A percentile compares a stretch with the other conserved stretches of the same genome.
phyloP scores from a whole-genome alignment of 495 filamentous ascomycete genomes.

The Apodospora peruviana region DNA sequence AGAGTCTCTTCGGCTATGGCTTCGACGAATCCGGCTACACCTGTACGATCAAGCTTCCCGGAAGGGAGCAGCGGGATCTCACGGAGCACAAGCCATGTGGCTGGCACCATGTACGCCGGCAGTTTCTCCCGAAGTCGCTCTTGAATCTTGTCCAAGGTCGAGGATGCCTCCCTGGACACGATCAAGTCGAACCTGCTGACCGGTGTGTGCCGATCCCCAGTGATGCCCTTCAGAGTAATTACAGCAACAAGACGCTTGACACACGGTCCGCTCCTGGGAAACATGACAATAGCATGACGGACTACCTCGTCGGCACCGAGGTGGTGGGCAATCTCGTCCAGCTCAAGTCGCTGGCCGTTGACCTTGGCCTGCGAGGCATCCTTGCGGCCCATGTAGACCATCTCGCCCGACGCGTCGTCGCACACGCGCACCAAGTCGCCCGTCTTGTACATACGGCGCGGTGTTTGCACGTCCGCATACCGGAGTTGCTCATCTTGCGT shows the following conservation, averaged over 20 bases:
- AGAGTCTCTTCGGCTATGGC: constrained; percentile 6
- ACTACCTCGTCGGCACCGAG: constrained; percentile 11
- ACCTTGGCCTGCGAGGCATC: constrained; percentile 32
- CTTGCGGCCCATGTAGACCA: constrained; percentile 43
- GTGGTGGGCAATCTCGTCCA: constrained; percentile 50
- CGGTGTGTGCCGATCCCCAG: too few species aligned
- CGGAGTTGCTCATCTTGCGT: constrained; percentile 5
- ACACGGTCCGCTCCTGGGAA: constrained; percentile 15
- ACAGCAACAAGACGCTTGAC: constrained; percentile 14
- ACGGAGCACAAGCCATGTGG: constrained; percentile 47
- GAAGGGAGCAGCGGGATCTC: constrained; percentile 45
- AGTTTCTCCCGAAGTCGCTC: constrained; percentile 18
- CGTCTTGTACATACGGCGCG: constrained; percentile 48
- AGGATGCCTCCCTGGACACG: constrained; percentile 5
- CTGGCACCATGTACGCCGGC: constrained; percentile 52
- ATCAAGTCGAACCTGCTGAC: neutral
- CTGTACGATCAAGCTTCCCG: constrained; percentile 49
- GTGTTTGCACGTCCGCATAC: constrained; percentile 6
- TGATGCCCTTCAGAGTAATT: neutral
- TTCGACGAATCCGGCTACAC: constrained; percentile 8
- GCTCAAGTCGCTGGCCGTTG: constrained; percentile 33
- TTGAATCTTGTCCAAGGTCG: constrained; percentile 18
- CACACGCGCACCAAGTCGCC: constrained; percentile 52
- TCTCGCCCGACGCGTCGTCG: constrained; percentile 37
- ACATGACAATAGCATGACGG: constrained; percentile 13